These are phyloP conservation scores for Marasmius fiardii DNA, from an alignment of 1,284 basidiomycete species.

Conservation along the genomic window DNA sequence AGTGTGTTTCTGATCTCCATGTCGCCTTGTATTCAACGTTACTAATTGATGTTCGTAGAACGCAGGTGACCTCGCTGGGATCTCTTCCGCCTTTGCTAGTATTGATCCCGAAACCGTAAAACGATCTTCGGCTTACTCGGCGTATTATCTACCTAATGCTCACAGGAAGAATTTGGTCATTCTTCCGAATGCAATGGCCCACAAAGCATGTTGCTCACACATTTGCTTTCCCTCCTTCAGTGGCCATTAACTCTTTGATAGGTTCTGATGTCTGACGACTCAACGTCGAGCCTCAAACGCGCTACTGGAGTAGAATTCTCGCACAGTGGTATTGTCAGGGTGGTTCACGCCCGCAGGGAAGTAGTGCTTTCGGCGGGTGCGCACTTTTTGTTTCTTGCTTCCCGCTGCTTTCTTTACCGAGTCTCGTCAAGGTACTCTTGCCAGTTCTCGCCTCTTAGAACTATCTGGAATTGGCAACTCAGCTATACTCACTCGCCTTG, in stretches of 20 bases:
- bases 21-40: neutral
- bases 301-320: constrained; percentile 1
- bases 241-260: neutral
- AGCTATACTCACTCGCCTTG: neutral
- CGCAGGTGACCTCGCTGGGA: neutral
- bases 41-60: neutral
- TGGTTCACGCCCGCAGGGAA: neutral
- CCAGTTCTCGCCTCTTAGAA: neutral
- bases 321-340: neutral
- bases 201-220: neutral
- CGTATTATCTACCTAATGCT: neutral
- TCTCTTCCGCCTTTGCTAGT: neutral
- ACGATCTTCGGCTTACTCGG: neutral
- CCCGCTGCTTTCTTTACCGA: neutral
- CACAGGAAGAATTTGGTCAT: neutral
- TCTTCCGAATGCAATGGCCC: neutral
- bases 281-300: neutral
- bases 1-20: neutral
- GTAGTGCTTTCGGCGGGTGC: constrained; percentile 3
- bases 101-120: neutral
- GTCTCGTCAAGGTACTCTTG: neutral
- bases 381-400: neutral
- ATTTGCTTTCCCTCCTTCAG: neutral
- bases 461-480: constrained; percentile 2
- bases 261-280: neutral